Conservation (phyloP, 2,329 filamentous ascomycete genomes). For the Rhytidhysteron rufulum region DNA sequence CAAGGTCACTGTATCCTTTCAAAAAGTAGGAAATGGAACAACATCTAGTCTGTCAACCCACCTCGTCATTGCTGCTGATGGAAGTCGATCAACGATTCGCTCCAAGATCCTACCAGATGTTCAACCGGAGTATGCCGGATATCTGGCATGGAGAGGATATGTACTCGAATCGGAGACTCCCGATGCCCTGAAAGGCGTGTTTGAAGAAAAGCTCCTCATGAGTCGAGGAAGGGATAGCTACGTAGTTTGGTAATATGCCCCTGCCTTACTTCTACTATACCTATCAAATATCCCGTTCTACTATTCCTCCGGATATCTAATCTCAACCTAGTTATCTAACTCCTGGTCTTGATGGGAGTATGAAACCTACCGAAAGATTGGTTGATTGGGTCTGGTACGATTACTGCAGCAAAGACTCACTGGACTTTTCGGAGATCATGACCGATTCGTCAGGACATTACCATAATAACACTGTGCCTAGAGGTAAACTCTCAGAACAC, state of each 20-base stretch:
- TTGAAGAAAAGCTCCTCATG: constrained; percentile 9
- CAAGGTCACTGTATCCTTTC: constrained; percentile 5
- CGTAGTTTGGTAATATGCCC: constrained; percentile 7
- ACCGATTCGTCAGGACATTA: constrained; percentile 35
- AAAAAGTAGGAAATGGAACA: neutral
- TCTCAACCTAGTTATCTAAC: constrained; percentile 30
- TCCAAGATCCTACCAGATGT: constrained; percentile 9
- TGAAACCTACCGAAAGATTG: constrained; percentile 30
- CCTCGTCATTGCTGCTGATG: constrained; percentile 17
- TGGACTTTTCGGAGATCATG: constrained; percentile 35
- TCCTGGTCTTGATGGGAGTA: constrained; percentile 33
- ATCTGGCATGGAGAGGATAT: constrained; percentile 16
- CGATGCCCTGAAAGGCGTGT: constrained; percentile 5
- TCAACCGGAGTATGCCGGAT: constrained; percentile 13
- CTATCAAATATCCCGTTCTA: too few species aligned
- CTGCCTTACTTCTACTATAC: too few species aligned
- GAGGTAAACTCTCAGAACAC: constrained; percentile 29
- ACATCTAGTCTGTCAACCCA: constrained; percentile 2
- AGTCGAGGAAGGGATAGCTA: constrained; percentile 7
- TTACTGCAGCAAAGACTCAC: constrained; percentile 29
- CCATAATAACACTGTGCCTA: constrained; percentile 38
- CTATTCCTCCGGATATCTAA: too few species aligned
- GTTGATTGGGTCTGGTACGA: constrained; percentile 47
- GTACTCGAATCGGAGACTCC: constrained; percentile 8
- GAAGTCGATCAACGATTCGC: constrained; percentile 12